These are phyloP conservation scores for Mycena amicta DNA, from an alignment of 768 basidiomycete species.

Conservation along the genomic window DNA sequence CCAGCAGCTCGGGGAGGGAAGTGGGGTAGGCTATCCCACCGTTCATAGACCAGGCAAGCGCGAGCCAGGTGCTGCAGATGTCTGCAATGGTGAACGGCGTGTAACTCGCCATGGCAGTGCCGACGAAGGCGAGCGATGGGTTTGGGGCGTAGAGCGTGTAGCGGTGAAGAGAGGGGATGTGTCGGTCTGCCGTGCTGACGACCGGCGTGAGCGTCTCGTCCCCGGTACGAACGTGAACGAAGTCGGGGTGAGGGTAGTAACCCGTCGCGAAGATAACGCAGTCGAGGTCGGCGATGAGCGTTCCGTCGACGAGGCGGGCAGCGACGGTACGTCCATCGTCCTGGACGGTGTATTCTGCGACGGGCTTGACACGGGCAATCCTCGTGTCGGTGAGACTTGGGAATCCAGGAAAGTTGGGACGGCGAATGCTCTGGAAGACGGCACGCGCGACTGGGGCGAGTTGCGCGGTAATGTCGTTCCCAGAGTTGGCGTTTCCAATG, in stretches of 20 bases:
- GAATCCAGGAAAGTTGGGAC: slow-evolving; percentile 29
- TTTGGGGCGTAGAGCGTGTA: slow-evolving; percentile 34
- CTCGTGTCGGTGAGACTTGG: slow-evolving; percentile 33
- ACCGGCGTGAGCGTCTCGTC: slow-evolving; percentile 20
- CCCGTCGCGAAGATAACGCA: slow-evolving; percentile 35
- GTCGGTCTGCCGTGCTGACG: slow-evolving; percentile 19
- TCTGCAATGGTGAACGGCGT: slow-evolving; percentile 36
- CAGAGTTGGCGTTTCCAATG: slow-evolving; percentile 38
- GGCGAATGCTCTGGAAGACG: slow-evolving; percentile 31
- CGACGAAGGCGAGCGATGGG: slow-evolving; percentile 33
- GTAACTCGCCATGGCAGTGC: slow-evolving; percentile 30
- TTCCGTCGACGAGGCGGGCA: slow-evolving; percentile 26
- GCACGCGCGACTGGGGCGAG: slow-evolving; percentile 25
- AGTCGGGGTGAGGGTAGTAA: slow-evolving; percentile 30
- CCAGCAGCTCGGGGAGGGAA: slow-evolving; percentile 14
- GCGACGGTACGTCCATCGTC: slow-evolving; percentile 9
- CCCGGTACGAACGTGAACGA: slow-evolving; percentile 25
- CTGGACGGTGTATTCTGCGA: slow-evolving; percentile 22
- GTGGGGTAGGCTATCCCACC: slow-evolving; percentile 22
- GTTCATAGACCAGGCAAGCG: slow-evolving; percentile 28
- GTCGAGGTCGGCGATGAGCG: slow-evolving; percentile 30
- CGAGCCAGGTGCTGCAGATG: slow-evolving; percentile 37
- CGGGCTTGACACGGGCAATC: slow-evolving; percentile 32
- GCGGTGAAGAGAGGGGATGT: slow-evolving; percentile 32
- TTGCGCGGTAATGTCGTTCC: slow-evolving; percentile 37